Percentiles rank a stretch among this genome's conserved stretches.
These are phyloP conservation scores for Naematelia aurantialba DNA, from an alignment of 768 basidiomycete species.

Conservation along the genomic window DNA sequence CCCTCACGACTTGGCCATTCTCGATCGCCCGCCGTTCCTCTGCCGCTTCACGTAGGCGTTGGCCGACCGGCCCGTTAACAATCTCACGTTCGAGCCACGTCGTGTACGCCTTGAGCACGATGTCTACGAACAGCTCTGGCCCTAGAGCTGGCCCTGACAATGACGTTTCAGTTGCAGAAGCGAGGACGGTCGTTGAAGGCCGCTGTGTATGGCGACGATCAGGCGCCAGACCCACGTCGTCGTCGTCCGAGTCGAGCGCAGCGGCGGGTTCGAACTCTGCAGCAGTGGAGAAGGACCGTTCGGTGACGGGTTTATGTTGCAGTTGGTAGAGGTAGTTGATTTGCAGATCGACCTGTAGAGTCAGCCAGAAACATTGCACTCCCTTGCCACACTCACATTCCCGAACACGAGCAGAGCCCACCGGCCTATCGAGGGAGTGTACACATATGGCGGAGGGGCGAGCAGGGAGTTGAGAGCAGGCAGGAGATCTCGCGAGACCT, in stretches of 20 bases:
- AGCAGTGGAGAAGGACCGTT: constrained; percentile 15
- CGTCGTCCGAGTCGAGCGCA: background rate
- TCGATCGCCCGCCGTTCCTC: constrained; percentile 4
- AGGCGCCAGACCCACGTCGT: background rate
- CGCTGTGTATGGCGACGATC: constrained; percentile 1
- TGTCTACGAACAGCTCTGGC: constrained; percentile 16
- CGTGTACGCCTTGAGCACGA: constrained; percentile 19
- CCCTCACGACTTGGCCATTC: background rate
- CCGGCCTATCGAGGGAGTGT: constrained; percentile 28
- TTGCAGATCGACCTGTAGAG: constrained; percentile 41
- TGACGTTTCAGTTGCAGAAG: constrained; percentile 21
- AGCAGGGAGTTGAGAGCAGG: constrained; percentile 29
- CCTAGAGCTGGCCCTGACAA: constrained; percentile 23
- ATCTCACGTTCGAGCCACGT: constrained; percentile 22
- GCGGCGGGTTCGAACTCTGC: background rate
- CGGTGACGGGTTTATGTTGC: constrained; percentile 31
- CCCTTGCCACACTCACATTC: constrained; percentile 27
- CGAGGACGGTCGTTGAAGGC: constrained; percentile 8
- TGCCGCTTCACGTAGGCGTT: constrained; percentile 14
- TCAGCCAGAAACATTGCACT: background rate
- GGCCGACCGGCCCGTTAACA: constrained; percentile 22
- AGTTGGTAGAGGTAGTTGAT: constrained; percentile 47
- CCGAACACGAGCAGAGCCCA: constrained; percentile 41
- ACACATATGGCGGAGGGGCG: constrained; percentile 39
- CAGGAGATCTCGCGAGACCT: constrained; percentile 33